phyloP scores from a whole-genome alignment of 2,329 filamentous ascomycete species.

The Falciphora oryzae region DNA sequence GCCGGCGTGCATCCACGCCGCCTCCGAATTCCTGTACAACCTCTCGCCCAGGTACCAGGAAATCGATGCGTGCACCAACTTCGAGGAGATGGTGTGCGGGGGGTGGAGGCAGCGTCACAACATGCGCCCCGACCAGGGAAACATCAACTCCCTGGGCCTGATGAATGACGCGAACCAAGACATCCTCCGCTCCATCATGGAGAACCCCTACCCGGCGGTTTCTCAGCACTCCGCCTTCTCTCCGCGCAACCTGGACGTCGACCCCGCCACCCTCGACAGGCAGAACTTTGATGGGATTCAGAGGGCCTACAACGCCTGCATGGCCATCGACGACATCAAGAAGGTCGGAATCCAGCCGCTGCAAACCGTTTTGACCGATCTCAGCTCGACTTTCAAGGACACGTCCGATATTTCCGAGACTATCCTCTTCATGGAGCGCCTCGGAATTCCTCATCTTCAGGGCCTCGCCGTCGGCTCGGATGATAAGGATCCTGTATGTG shows the following conservation, averaged over 20 bases:
- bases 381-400: constrained; percentile 37
- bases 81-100: constrained; percentile 62
- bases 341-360: constrained; percentile 51
- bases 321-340: constrained; percentile 54
- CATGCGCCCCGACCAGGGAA: constrained; percentile 57
- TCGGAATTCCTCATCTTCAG: constrained; percentile 36
- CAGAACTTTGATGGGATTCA: constrained; percentile 63
- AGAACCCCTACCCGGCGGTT: constrained; percentile 45
- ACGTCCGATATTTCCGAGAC: constrained; percentile 34
- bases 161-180: constrained; percentile 56
- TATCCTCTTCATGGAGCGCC: constrained; percentile 38
- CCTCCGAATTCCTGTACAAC: constrained; percentile 56
- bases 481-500: constrained; percentile 32
- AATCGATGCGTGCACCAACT: constrained; percentile 63
- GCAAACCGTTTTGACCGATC: constrained; percentile 44
- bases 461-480: constrained; percentile 33
- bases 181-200: constrained; percentile 56
- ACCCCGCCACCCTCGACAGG: constrained; percentile 42
- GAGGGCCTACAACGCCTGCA: constrained; percentile 58
- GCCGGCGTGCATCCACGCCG: constrained; percentile 57
- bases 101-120: constrained; percentile 61
- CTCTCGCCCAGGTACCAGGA: constrained; percentile 53
- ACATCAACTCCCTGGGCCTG: constrained; percentile 53
- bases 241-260: constrained; percentile 29
- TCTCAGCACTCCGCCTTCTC: constrained; percentile 39